Base-by-base conservation (phyloP, 2,329 filamentous ascomycete species). In the Exserohilum turcica region DNA sequence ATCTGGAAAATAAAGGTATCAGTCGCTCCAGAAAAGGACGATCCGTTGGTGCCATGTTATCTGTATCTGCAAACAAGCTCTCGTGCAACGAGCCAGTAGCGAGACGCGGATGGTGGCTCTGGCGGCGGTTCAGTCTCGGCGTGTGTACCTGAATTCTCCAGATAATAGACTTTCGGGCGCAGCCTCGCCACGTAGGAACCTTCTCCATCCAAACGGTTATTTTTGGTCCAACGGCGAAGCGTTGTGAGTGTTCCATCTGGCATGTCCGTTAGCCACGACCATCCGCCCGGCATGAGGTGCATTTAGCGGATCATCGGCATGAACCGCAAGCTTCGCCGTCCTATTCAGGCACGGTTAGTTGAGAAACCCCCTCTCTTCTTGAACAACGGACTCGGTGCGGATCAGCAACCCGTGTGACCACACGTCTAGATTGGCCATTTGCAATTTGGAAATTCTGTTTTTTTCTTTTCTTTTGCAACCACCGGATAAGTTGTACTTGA, bases 171-270 rank as follows among this genome's bases (percentile, higher is more conserved):
- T 9, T 10, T 29, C 12, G 28, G 9, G 13, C 77, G 77, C 0
- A 82, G 70, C 32, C 79, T 72, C 27, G 76, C 75, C 13, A 83
- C 80, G 53, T 83, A 83, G 1, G 83, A 61, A 60, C 83, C 80
- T 3, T 80, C 79, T 7, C 80, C 79, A 27, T 78, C 71, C 0
- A 83, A 74, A 32, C 77, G 75, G 6, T 75, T 73, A 56, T 79
- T 68, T 63, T 79, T 81, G 61, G 72, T 80, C 8, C 78, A 75
- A 4, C 78, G 76, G 18, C 60, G 61, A 12, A 75, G n/a, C 47
- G 45, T 49, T 64, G 45, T 49, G 51, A 18, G 52, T 60, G 13
- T n/a, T n/a, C n/a, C 33, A 56, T 31, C 63, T 57, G n/a, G 56
- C 65, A 16, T 53, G 69, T 32, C 68, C 66, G 38, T 66, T 65